Evolutionary conservation across 305 asterid species (phyloP).

Genomic region (Euphrasia arctica): DNA sequence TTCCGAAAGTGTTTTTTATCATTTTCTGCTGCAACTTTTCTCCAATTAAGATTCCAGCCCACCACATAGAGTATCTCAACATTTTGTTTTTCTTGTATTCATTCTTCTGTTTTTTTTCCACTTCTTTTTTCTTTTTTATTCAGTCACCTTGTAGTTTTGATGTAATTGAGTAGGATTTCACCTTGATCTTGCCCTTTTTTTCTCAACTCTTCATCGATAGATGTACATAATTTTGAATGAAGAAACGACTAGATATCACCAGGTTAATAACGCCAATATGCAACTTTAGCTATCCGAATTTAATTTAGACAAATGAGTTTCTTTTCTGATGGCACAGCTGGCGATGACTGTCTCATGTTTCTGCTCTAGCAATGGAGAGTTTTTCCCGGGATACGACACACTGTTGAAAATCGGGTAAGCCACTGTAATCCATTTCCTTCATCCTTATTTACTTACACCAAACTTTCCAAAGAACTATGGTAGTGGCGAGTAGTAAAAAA

Average conservation of each 20-base stretch:
- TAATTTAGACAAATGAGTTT: constrained; percentile 15
- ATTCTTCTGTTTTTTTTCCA: too few relatives aligned
- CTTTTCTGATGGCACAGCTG: constrained; percentile 46
- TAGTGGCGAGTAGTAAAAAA: constrained; percentile 1
- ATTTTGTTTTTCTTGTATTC: neutral
- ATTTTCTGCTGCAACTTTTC: too few relatives aligned
- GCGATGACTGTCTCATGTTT: constrained; percentile 65
- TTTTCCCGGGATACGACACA: constrained; percentile 77
- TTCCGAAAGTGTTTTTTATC: too few relatives aligned
- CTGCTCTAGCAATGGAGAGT: constrained; percentile 82
- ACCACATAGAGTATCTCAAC: neutral
- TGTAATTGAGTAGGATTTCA: too few relatives aligned
- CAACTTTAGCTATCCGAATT: constrained; percentile 1
- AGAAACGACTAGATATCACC: neutral
- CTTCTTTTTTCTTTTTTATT: too few relatives aligned
- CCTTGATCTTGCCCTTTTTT: neutral
- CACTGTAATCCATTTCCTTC: constrained; percentile 4
- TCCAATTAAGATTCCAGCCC: too few relatives aligned
- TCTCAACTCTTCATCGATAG: constrained; percentile 1
- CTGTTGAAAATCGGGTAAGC: constrained; percentile 90
- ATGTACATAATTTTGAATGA: neutral
- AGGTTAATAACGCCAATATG: neutral
- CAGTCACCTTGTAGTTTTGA: too few relatives aligned
- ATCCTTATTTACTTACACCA: neutral
- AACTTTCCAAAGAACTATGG: constrained; percentile 7